Evolutionary conservation across 73 alveolate species (phyloP).

Genomic region (Durusdinium trenchii): DNA sequence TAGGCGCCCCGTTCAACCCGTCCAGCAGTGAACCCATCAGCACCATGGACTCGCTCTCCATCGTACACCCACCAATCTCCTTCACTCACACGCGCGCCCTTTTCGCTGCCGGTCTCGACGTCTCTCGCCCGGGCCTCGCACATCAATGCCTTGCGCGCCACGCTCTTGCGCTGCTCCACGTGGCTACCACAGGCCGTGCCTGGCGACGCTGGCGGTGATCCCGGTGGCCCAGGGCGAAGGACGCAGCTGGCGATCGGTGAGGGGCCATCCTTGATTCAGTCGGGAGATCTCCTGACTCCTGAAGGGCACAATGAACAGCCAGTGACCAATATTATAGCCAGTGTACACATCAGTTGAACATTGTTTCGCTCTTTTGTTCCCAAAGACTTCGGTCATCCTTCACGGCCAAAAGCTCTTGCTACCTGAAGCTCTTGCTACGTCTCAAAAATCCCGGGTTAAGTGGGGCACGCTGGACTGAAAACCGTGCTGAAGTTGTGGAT

Average conservation of each 20-base stretch:
- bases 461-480: no score
- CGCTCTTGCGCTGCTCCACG: neutral
- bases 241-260: neutral
- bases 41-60: neutral
- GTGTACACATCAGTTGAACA: no score
- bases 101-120: neutral
- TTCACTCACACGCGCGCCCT: neutral
- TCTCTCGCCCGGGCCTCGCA: neutral
- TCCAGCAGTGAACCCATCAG: neutral
- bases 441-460: no score
- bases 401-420: no score
- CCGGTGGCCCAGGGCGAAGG: neutral
- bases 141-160: conserved; percentile 29
- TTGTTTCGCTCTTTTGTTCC: no score
- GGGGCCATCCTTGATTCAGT: neutral
- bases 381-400: no score
- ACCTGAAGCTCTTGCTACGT: neutral
- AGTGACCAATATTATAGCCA: no score
- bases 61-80: neutral
- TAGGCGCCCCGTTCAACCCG: neutral
- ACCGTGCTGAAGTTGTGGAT: no score
- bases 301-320: neutral
- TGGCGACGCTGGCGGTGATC: neutral
- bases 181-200: neutral
- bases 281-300: neutral